phyloP scores from a whole-genome alignment of 2,329 filamentous ascomycete species.

The Fusarium acutatum region DNA sequence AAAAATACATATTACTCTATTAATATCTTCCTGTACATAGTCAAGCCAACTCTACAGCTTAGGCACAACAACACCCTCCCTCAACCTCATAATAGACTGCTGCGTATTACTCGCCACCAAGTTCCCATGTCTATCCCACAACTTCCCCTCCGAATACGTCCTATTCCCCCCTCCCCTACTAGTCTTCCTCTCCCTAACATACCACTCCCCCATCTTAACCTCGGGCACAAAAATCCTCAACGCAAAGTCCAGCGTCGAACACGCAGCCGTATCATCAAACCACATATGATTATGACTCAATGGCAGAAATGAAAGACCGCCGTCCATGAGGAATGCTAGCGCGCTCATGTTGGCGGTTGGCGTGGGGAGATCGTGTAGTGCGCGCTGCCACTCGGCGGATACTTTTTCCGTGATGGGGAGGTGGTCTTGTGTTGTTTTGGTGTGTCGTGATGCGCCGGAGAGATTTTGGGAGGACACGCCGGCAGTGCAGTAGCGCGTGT shows the following conservation, averaged over 20 bases:
- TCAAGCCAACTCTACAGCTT: not conserved
- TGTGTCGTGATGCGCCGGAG: conserved; percentile 50
- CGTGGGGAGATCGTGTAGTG: conserved; percentile 26
- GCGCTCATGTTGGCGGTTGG: conserved; percentile 47
- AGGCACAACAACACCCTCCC: not conserved
- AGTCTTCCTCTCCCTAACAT: conserved; percentile 53
- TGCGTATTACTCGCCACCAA: conserved; percentile 59
- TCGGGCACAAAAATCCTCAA: conserved; percentile 53
- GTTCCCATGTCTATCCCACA: conserved; percentile 55
- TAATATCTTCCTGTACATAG: not conserved
- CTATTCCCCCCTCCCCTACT: conserved; percentile 51
- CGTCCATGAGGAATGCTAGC: conserved; percentile 56
- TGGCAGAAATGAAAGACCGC: conserved; percentile 53
- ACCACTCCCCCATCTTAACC: conserved; percentile 53
- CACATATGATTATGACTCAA: conserved; percentile 53
- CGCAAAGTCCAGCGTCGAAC: conserved; percentile 60
- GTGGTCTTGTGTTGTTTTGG: conserved; percentile 47
- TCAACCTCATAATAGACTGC: conserved; percentile 50
- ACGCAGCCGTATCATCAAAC: conserved; percentile 55
- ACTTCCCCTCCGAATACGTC: conserved; percentile 53
- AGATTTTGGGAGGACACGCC: conserved; percentile 56
- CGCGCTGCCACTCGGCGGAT: conserved; percentile 54
- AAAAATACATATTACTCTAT: not conserved
- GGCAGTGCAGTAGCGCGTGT: conserved; percentile 49
- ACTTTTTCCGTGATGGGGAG: conserved; percentile 47